Conservation (phyloP, 331 rosid species). For the Malus hybrid region DNA sequence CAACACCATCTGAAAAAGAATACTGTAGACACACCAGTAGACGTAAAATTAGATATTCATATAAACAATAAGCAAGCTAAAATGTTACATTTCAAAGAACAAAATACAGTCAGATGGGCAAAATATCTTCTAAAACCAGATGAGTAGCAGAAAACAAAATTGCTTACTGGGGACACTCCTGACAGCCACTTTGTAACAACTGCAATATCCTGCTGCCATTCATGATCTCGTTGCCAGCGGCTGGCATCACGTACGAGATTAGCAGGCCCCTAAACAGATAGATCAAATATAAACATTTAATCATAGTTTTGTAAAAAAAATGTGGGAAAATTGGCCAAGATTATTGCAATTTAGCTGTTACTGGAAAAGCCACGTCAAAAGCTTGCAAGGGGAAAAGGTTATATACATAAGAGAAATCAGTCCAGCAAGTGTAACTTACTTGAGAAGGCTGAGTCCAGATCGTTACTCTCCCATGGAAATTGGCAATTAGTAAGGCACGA, state of each 20-base stretch:
- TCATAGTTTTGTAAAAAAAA: not conserved
- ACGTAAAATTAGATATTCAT: not conserved
- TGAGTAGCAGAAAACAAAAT: slow-evolving; percentile 15
- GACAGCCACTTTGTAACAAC: slow-evolving; percentile 94
- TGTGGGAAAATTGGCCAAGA: not conserved
- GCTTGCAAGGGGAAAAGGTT: not conserved
- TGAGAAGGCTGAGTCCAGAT: too few relatives aligned
- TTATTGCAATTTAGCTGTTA: not conserved
- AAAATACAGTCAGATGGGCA: not conserved
- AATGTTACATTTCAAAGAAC: not conserved
- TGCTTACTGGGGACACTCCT: slow-evolving; percentile 76
- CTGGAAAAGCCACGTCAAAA: not conserved
- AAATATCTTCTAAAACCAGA: not conserved
- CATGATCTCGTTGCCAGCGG: slow-evolving; percentile 77
- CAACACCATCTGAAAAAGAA: not conserved
- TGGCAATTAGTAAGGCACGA: too few relatives aligned
- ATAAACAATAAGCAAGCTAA: not conserved
- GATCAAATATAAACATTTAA: not conserved
- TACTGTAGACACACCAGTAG: not conserved
- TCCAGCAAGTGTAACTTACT: not conserved
- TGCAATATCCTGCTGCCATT: slow-evolving; percentile 93
- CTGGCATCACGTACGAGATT: slow-evolving; percentile 73
- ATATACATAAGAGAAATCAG: not conserved
- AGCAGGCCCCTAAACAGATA: slow-evolving; percentile 64
- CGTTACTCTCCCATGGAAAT: too few relatives aligned